Evolutionary conservation across 208 protist species (phyloP).

Genomic region (Trypanosoma avium): DNA sequence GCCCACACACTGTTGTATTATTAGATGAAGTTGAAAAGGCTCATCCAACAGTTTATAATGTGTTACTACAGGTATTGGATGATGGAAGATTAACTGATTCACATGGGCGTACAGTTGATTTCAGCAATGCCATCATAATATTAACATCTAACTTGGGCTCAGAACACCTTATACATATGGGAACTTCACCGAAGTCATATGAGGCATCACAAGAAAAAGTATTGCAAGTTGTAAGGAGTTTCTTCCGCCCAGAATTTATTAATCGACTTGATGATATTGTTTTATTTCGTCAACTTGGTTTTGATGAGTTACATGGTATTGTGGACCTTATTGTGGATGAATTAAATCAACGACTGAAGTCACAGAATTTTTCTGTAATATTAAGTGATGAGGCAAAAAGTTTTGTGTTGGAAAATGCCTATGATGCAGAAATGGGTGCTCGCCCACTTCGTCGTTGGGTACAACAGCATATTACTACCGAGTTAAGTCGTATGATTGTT

Average conservation of each 20-base stretch:
- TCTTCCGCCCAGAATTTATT: slow-evolving; percentile 75
- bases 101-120: slow-evolving; percentile 92
- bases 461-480: slow-evolving; percentile 88
- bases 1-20: slow-evolving; percentile 93
- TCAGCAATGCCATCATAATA: slow-evolving; percentile 94
- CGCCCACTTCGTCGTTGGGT: slow-evolving; percentile 88
- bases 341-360: slow-evolving; percentile 67
- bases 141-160: slow-evolving; percentile 93
- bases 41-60: slow-evolving; percentile 89
- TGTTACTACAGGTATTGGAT: slow-evolving; percentile 96
- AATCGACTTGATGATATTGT: slow-evolving; percentile 81
- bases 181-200: slow-evolving; percentile 29
- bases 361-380: slow-evolving; percentile 53
- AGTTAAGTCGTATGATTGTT: slow-evolving; percentile 88
- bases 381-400: slow-evolving; percentile 63
- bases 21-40: slow-evolving; percentile 98
- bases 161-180: slow-evolving; percentile 66
- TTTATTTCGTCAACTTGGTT: slow-evolving; percentile 49
- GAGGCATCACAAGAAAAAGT: slow-evolving; percentile 38
- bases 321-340: slow-evolving; percentile 48
- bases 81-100: slow-evolving; percentile 95
- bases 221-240: slow-evolving; percentile 40
- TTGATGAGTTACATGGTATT: slow-evolving; percentile 45
- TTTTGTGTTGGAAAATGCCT: slow-evolving; percentile 67
- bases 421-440: slow-evolving; percentile 89